These are phyloP conservation scores for Ricinus communis DNA, from an alignment of 345 rosid species.

Conservation along the genomic window DNA sequence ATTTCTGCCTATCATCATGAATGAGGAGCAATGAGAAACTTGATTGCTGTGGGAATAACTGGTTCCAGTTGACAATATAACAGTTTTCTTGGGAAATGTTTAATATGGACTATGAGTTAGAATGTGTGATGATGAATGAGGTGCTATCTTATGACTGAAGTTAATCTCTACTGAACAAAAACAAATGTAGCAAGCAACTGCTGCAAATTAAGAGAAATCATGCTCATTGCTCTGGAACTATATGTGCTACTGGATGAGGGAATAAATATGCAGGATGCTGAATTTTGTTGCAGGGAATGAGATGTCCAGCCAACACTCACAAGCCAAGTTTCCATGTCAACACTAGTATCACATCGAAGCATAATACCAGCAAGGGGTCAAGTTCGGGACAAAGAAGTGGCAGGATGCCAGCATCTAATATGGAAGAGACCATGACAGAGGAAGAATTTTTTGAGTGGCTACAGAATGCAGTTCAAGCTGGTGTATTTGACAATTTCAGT, in stretches of 20 bases:
- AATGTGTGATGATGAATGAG: too few relatives aligned
- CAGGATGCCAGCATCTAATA: slow-evolving; percentile 50
- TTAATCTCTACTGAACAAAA: too few relatives aligned
- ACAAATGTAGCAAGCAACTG: too few relatives aligned
- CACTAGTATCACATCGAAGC: slow-evolving; percentile 62
- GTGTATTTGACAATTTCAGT: slow-evolving; percentile 56
- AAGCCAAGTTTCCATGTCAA: slow-evolving; percentile 97
- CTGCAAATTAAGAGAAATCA: too few relatives aligned
- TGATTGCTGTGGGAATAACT: neutral
- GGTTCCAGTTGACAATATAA: neutral
- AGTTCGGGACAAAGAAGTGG: slow-evolving; percentile 63
- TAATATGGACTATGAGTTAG: too few relatives aligned
- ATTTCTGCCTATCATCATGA: too few relatives aligned
- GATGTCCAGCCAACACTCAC: slow-evolving; percentile 88
- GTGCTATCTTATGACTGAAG: too few relatives aligned
- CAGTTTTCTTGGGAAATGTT: neutral
- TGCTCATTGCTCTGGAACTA: too few relatives aligned
- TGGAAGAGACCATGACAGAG: slow-evolving; percentile 87
- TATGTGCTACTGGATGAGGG: too few relatives aligned
- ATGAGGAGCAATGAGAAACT: neutral
- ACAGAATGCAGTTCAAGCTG: slow-evolving; percentile 81
- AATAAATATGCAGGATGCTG: slow-evolving; percentile 1
- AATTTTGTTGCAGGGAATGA: slow-evolving; percentile 76
- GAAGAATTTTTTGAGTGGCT: slow-evolving; percentile 87
- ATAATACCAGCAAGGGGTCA: slow-evolving; percentile 48